Base-by-base conservation (phyloP, 441 rosid species). In the Eruca vesicaria region DNA sequence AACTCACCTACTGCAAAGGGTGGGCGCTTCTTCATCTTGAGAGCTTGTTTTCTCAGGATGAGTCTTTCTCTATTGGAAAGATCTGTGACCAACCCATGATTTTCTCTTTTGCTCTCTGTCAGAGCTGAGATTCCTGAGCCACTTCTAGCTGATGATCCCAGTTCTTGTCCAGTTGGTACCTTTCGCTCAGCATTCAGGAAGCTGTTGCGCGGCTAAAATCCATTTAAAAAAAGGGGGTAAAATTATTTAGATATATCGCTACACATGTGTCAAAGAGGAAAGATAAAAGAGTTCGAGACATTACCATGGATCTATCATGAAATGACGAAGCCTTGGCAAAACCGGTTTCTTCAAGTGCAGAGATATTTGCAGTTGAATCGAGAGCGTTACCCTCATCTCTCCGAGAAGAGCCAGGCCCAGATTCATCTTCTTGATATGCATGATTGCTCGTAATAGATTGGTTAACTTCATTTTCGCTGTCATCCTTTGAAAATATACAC, bases 1-100 rank as follows among this genome's bases (percentile, higher is more conserved):
- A 12, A 71, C 61, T 78, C 45, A 69, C 81, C 81, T 68, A 78
- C 81, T 63, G 81, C 81, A 64, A 73, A 74, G 21, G 81, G 75
- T 57, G 78, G 81, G 10, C 78, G 78, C 63, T 78, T 78, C 75
- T 78, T 78, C 81, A 78, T 78, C 78, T 33, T 73, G 66, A 78
- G 81, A 31, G 81, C 81, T 69, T 78, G 78, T 63, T 78, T 78
- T 73, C 81, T 69, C 72, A 78, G 64, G 75, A 73, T 78, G 31
- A 78, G 81, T 64, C 81, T 73, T 69, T 78, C 81, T 69, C 81
- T 96, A 68, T 96, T 93, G 23, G 97, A 87, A 63, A 96, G 97
- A 71, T 71, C 75, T 70, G 73, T 10, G 9, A 78, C 79, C 74
- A 73, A 77, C 69, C 80, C 73, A 58, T 78, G 78, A 11, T 66